These are phyloP conservation scores for Ceratocystis cubensis DNA, from an alignment of 2,329 filamentous ascomycete species.

Conservation along the genomic window DNA sequence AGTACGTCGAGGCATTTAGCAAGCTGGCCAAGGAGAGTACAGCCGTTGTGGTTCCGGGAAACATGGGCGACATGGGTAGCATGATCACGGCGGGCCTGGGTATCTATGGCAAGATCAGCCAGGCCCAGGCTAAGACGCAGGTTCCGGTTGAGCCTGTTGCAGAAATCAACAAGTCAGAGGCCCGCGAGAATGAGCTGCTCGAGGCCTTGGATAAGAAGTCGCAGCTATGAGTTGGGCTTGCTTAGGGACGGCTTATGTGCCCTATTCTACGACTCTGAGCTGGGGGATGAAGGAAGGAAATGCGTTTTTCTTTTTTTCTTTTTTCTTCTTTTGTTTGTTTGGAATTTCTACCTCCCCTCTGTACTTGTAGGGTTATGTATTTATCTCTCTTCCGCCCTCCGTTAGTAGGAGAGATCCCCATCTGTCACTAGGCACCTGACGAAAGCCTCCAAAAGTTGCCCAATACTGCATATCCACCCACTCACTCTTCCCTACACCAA, in stretches of 20 bases:
- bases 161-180: constrained; percentile 21
- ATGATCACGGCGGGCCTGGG: constrained; percentile 96
- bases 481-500: background rate
- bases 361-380: background rate
- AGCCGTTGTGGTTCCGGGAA: constrained; percentile 87
- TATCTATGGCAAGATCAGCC: constrained; percentile 85
- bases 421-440: background rate
- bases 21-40: constrained; percentile 92
- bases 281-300: background rate
- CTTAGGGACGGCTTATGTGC: background rate
- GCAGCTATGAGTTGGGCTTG: constrained; percentile 21
- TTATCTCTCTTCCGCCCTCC: background rate
- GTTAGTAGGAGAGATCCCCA: background rate
- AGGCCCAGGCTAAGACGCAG: constrained; percentile 54
- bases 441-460: background rate
- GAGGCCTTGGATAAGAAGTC: constrained; percentile 31
- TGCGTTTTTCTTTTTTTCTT: background rate
- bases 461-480: background rate
- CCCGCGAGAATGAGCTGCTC: constrained; percentile 32
- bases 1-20: constrained; percentile 91
- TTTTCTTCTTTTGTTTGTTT: background rate
- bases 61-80: constrained; percentile 86
- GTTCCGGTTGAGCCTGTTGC: constrained; percentile 21
- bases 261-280: background rate
- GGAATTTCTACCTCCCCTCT: background rate